A percentile compares a stretch with the other conserved stretches of the same genome.
Conservation (phyloP, 1,139 yeast genomes). For the Hyphopichia fennica region DNA sequence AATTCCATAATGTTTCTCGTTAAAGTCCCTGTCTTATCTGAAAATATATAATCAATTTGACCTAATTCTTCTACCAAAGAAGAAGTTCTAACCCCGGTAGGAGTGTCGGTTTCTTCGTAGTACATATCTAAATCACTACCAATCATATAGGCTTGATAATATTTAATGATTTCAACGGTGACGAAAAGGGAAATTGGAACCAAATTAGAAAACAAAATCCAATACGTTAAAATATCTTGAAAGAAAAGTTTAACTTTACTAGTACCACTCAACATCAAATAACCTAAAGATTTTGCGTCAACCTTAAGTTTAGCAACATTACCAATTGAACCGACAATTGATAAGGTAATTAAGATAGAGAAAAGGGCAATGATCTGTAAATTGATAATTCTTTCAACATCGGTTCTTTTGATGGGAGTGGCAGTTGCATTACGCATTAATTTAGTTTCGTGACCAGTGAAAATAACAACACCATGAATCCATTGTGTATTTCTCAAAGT, state of each 20-base stretch:
- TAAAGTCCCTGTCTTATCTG: conserved; percentile 95
- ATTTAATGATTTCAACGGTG: conserved; percentile 92
- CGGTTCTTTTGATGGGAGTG: conserved; percentile 94
- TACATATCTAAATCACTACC: conserved; percentile 94
- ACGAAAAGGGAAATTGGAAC: conserved; percentile 96
- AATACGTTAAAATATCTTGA: conserved; percentile 83
- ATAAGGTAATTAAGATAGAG: conserved; percentile 68
- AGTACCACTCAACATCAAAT: conserved; percentile 69
- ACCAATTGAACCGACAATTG: conserved; percentile 84
- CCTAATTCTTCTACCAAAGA: conserved; percentile 95
- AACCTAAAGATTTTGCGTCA: conserved; percentile 53
- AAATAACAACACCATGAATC: conserved; percentile 91
- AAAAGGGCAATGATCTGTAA: conserved; percentile 88
- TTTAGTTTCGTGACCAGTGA: conserved; percentile 98
- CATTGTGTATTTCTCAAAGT: conserved; percentile 91
- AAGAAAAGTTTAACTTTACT: conserved; percentile 73
- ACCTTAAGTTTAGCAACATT: conserved; percentile 73
- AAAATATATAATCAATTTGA: conserved; percentile 90
- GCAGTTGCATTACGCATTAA: conserved; percentile 99
- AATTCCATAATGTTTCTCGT: conserved; percentile 97
- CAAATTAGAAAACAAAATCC: conserved; percentile 93
- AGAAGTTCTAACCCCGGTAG: conserved; percentile 93
- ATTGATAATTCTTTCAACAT: conserved; percentile 94
- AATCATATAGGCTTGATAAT: conserved; percentile 91
- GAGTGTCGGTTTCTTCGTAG: conserved; percentile 83